phyloP scores from a whole-genome alignment of 1,284 basidiomycete species.

The Ceratobasidium sp. region DNA sequence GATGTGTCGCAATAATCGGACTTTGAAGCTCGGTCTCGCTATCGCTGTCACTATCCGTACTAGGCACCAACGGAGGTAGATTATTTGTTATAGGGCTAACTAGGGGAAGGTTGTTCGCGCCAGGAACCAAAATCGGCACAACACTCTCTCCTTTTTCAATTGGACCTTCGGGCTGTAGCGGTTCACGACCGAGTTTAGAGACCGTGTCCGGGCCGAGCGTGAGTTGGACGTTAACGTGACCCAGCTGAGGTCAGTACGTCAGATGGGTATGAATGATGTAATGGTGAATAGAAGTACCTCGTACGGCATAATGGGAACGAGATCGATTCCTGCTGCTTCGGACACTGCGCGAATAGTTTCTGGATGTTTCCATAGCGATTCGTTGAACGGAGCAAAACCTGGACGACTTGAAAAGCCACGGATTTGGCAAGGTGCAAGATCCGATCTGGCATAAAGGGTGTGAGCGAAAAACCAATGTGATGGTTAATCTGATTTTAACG shows the following conservation, averaged over 20 bases:
- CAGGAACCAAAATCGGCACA: not conserved
- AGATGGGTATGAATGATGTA: not conserved
- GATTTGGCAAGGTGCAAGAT: slow-evolving; percentile 16
- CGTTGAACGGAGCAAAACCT: slow-evolving; percentile 3
- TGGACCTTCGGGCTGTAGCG: not conserved
- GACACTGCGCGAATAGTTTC: slow-evolving; percentile 46
- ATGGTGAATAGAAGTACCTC: not conserved
- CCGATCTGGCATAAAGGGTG: slow-evolving; percentile 29
- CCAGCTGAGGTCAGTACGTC: not conserved
- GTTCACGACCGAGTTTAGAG: slow-evolving; percentile 15
- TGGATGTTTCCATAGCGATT: slow-evolving; percentile 47
- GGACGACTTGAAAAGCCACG: not conserved
- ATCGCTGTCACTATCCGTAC: slow-evolving; percentile 16
- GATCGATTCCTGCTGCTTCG: slow-evolving; percentile 50
- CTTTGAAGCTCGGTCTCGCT: not conserved
- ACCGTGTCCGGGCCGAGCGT: slow-evolving; percentile 28
- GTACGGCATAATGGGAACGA: slow-evolving; percentile 46
- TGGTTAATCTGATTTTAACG: not conserved
- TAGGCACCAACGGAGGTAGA: not conserved
- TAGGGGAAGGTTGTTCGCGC: slow-evolving; percentile 16
- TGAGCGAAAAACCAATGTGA: not conserved
- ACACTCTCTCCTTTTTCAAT: slow-evolving; percentile 1
- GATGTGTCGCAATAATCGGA: not conserved
- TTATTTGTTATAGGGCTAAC: not conserved
- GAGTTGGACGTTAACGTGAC: slow-evolving; percentile 46